phyloP scores from a whole-genome alignment of 805 yeast genomes.

The Metschnikowia corniflorae region DNA sequence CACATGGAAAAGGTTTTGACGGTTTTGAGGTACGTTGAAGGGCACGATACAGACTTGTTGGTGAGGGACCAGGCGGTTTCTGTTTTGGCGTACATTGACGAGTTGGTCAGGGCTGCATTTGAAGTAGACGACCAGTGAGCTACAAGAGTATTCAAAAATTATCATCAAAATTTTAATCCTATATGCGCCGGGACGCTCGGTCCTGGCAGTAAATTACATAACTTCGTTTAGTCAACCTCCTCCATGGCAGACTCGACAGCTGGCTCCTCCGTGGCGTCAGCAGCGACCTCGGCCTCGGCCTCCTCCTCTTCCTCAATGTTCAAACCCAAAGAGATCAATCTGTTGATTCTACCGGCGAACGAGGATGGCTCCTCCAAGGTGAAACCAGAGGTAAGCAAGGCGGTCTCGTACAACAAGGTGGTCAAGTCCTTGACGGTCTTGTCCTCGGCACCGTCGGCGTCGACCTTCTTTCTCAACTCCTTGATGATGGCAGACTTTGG shows the following conservation, averaged over 20 bases:
- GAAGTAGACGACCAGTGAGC: neutral
- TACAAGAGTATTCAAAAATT: no score
- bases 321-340: conserved; percentile 95
- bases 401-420: conserved; percentile 94
- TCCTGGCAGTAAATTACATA: conserved; percentile 12
- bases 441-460: conserved; percentile 95
- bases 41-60: conserved; percentile 53
- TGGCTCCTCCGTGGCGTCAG: conserved; percentile 39
- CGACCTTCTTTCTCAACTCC: conserved; percentile 96
- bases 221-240: conserved; percentile 80
- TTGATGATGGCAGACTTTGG: conserved; percentile 93
- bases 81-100: conserved; percentile 32
- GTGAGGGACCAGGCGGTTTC: conserved; percentile 54
- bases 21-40: conserved; percentile 41
- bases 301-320: conserved; percentile 90
- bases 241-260: conserved; percentile 83
- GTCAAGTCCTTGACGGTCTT: conserved; percentile 98
- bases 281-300: conserved; percentile 39
- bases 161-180: neutral
- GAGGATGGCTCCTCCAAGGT: conserved; percentile 97
- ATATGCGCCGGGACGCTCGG: neutral
- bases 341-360: conserved; percentile 96
- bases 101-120: conserved; percentile 19
- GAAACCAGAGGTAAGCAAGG: conserved; percentile 97
- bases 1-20: conserved; percentile 43